Base-by-base conservation (phyloP, 345 rosid species). In the Boechera divaricarpa region DNA sequence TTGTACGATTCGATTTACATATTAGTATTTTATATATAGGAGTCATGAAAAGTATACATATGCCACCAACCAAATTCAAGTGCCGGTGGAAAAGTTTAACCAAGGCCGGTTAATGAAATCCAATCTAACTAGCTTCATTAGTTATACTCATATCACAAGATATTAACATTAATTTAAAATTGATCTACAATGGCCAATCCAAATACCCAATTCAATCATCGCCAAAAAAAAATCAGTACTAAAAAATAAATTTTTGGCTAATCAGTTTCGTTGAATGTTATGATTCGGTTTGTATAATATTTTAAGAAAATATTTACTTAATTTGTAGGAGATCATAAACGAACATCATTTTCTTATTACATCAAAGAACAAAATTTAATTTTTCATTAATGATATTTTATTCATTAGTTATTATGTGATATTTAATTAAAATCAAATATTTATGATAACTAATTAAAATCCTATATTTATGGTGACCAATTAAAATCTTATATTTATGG, bases 11-110 rank as follows among this genome's bases (percentile, higher is more conserved):
- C 44, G 21, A 70, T 33, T 32, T 55, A n/a, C 54, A 26, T 54
- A 24, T 63, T 24, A 26, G 54, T 63, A 36, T 28, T 35, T 44
- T 33, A 62, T 63, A 7, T 10, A 28, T n/a, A 31, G 32, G 48
- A 70, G 66, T 58, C 44, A 61, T 62, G 6, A 39, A 63, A 63
- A 73, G 35, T 56, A 55, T 64, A 21, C 78, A 45, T 65, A 57
- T 45, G 48, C 53, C 66, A 77, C 47, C 72, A 54, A 70, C 67
- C 76, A 63, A 70, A 70, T 44, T 41, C 10, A 70, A 76, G 32
- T 41, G 73, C 41, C 31, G 33, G 44, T 45, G n/a, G 58, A 69
- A 54, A 77, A 70, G 65, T 63, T 32, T 76, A 51, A 62, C 33
- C 32, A 45, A 44, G 70, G 52, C 59, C 45, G 52, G 76, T 70